A percentile compares a stretch with the other conserved stretches of the same genome.
phyloP scores from a whole-genome alignment of 2,329 filamentous ascomycete species.

The Fusarium siculi region DNA sequence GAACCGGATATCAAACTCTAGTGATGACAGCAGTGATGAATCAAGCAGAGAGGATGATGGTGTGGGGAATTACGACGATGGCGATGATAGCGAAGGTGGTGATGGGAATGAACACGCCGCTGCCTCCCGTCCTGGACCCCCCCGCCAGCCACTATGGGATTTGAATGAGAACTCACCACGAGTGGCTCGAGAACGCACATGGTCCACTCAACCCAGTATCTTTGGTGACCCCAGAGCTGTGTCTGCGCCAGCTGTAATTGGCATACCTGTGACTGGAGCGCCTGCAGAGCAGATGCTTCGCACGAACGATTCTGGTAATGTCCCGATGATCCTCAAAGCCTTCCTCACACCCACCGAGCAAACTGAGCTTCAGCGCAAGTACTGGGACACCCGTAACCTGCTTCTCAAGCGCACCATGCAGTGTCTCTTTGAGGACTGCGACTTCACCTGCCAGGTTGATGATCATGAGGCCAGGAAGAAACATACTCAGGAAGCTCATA shows the following conservation, averaged over 20 bases:
- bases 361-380: slow-evolving; percentile 45
- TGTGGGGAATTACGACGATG: neutral
- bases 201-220: slow-evolving; percentile 42
- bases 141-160: neutral
- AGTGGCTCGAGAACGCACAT: slow-evolving; percentile 20
- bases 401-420: slow-evolving; percentile 43
- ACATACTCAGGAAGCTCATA: slow-evolving; percentile 52
- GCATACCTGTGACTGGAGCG: slow-evolving; percentile 35
- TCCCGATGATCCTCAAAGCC: slow-evolving; percentile 52
- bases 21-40: neutral
- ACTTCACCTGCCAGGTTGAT: slow-evolving; percentile 46
- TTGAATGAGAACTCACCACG: neutral
- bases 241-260: slow-evolving; percentile 9
- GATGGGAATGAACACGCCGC: neutral
- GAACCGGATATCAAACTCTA: neutral
- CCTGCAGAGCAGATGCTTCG: slow-evolving; percentile 51
- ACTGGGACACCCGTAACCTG: slow-evolving; percentile 15
- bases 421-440: slow-evolving; percentile 55
- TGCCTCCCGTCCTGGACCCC: neutral
- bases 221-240: slow-evolving; percentile 19
- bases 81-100: neutral
- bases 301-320: slow-evolving; percentile 40
- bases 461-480: slow-evolving; percentile 46
- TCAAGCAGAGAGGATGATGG: neutral
- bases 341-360: slow-evolving; percentile 56